Evolutionary conservation across 2,329 filamentous ascomycete species (phyloP).

Genomic region (Cladosporium sp.): DNA sequence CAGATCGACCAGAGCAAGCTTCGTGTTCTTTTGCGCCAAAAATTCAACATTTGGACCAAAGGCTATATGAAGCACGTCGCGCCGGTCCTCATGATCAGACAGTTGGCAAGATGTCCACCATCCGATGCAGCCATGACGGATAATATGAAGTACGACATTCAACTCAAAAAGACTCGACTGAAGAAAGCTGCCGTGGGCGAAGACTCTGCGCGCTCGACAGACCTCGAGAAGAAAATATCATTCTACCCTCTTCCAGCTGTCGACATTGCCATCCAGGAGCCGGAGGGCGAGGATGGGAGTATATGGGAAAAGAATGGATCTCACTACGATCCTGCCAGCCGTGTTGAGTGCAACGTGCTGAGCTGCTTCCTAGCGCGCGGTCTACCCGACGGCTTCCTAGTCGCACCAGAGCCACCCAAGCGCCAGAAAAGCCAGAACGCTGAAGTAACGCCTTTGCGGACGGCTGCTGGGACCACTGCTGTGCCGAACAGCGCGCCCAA

Average conservation of each 20-base stretch:
- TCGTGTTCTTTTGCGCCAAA: constrained; percentile 29
- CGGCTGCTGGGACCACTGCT: not conserved
- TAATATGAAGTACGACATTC: constrained; percentile 29
- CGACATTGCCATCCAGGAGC: constrained; percentile 20
- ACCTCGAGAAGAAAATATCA: constrained; percentile 29
- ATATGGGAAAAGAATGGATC: constrained; percentile 30
- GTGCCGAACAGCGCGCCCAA: not conserved
- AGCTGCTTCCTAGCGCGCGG: constrained; percentile 30
- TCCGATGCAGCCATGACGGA: constrained; percentile 16
- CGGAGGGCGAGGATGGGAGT: constrained; percentile 23
- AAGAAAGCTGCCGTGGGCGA: constrained; percentile 22
- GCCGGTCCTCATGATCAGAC: constrained; percentile 33
- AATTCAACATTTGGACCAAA: constrained; percentile 37
- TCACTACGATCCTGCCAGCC: constrained; percentile 30
- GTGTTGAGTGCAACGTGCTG: constrained; percentile 36
- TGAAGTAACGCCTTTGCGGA: not conserved
- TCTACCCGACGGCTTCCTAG: constrained; percentile 20
- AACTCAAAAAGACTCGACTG: constrained; percentile 26
- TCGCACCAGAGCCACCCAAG: not conserved
- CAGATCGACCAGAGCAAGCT: constrained; percentile 34
- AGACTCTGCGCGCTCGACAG: constrained; percentile 14
- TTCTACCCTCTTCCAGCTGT: constrained; percentile 35
- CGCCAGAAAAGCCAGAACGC: constrained; percentile 7
- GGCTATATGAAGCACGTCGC: constrained; percentile 37
- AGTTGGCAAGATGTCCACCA: constrained; percentile 16